Evolutionary conservation across 164 flowering plant species (phyloP).

Genomic region (Stephania yunnanensis): DNA sequence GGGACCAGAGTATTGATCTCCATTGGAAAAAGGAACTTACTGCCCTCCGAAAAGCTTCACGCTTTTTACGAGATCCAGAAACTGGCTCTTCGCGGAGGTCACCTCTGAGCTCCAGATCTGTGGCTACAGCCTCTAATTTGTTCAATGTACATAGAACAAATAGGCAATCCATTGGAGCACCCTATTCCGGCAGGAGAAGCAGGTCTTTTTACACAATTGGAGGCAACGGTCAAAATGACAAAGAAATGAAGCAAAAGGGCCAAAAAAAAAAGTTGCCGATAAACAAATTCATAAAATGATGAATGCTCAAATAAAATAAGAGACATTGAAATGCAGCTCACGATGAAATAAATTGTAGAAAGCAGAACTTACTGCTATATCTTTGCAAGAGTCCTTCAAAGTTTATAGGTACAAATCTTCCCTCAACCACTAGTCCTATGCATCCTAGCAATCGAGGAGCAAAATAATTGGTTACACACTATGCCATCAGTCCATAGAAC

Average conservation of each 20-base stretch:
- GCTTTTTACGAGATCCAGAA: conserved; percentile 81
- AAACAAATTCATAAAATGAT: not conserved
- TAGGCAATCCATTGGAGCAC: conserved; percentile 10
- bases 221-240: too few relatives aligned
- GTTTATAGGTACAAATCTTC: conserved; percentile 94
- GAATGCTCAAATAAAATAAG: not conserved
- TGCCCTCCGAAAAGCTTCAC: conserved; percentile 78
- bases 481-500: not conserved
- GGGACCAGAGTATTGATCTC: conserved; percentile 62
- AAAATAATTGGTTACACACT: not conserved
- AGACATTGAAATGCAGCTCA: not conserved
- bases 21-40: conserved; percentile 83
- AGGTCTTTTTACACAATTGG: too few relatives aligned
- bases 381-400: conserved; percentile 85
- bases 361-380: conserved; percentile 69
- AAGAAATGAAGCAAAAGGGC: too few relatives aligned
- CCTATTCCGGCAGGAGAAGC: conserved; percentile 8
- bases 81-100: conserved; percentile 84
- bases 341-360: not conserved
- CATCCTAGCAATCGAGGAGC: conserved; percentile 49
- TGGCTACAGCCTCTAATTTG: conserved; percentile 20
- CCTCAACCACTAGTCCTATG: conserved; percentile 89
- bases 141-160: conserved; percentile 14
- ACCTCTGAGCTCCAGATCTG: conserved; percentile 60
- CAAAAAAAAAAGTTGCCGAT: not conserved